Percentiles rank a stretch among this genome's conserved stretches.
Conservation (phyloP, 495 filamentous ascomycete genomes). For the Physcia stellaris region DNA sequence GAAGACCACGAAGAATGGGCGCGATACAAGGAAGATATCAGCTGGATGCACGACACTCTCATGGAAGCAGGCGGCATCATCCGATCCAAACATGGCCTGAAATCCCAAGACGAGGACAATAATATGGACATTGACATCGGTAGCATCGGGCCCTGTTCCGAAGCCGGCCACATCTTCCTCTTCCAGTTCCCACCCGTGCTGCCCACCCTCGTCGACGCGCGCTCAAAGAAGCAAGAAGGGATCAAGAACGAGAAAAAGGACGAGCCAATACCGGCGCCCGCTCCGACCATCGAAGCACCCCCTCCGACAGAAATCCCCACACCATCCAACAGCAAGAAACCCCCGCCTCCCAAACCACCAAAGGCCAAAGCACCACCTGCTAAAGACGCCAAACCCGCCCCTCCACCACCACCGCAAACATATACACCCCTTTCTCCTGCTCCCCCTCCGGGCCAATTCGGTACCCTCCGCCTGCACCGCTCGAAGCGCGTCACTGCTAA, state of each 20-base stretch:
- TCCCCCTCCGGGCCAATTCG: slow-evolving; percentile 42
- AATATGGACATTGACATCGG: not conserved
- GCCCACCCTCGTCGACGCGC: slow-evolving; percentile 30
- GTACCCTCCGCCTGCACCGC: slow-evolving; percentile 40
- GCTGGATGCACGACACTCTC: slow-evolving; percentile 1
- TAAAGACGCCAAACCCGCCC: slow-evolving; percentile 8
- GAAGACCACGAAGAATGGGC: slow-evolving; percentile 13
- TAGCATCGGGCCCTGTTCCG: not conserved
- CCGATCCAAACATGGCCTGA: not conserved
- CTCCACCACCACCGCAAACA: slow-evolving; percentile 3
- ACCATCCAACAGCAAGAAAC: slow-evolving; percentile 19
- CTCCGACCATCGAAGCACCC: slow-evolving; percentile 2
- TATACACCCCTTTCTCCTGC: slow-evolving; percentile 24
- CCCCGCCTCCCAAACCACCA: slow-evolving; percentile 19
- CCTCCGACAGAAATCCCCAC: slow-evolving; percentile 1
- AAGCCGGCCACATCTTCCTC: slow-evolving; percentile 31
- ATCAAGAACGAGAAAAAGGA: slow-evolving; percentile 7
- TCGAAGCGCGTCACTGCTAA: slow-evolving; percentile 33
- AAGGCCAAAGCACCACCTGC: slow-evolving; percentile 19
- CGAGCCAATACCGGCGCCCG: slow-evolving; percentile 4
- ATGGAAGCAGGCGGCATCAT: not conserved
- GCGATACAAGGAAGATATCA: slow-evolving; percentile 9
- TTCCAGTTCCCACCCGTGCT: slow-evolving; percentile 44
- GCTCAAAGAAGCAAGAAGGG: slow-evolving; percentile 7
- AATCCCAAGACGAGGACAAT: not conserved